These are phyloP conservation scores for Lupinus albus DNA, from an alignment of 306 rosid genomes.

Conservation along the genomic window DNA sequence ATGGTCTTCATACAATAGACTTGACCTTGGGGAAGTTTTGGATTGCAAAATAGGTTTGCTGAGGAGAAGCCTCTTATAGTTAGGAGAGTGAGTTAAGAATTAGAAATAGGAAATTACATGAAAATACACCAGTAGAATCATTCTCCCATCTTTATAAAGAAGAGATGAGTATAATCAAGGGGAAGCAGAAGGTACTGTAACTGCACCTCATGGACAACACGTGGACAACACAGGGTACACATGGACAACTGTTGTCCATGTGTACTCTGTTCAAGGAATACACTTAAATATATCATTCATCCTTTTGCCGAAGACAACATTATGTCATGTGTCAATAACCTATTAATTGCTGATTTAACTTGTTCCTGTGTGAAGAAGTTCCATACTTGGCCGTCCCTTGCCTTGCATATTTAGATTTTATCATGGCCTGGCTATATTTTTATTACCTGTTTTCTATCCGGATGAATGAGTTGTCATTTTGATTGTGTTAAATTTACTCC, in stretches of 20 bases:
- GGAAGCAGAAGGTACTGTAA: not conserved
- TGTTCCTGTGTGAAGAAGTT: not conserved
- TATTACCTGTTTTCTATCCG: not conserved
- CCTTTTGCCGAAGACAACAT: not conserved
- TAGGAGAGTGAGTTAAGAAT: not conserved
- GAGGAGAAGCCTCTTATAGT: not conserved
- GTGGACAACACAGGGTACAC: too few relatives aligned
- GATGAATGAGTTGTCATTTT: constrained; percentile 27
- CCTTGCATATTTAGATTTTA: not conserved
- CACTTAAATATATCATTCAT: not conserved
- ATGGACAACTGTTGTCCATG: too few relatives aligned
- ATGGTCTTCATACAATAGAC: not conserved
- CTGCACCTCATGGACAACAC: constrained; percentile 3
- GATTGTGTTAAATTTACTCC: not conserved
- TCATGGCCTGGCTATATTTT: not conserved
- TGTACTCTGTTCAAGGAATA: not conserved
- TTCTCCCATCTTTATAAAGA: not conserved
- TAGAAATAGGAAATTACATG: not conserved
- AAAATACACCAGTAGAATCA: not conserved
- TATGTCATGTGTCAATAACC: not conserved
- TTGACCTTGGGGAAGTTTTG: not conserved
- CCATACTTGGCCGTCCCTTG: not conserved
- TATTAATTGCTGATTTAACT: not conserved
- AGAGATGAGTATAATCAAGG: not conserved
- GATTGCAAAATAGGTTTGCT: not conserved